Evolutionary conservation across 331 rosid species (phyloP).

Genomic region (Rosa hybrid): DNA sequence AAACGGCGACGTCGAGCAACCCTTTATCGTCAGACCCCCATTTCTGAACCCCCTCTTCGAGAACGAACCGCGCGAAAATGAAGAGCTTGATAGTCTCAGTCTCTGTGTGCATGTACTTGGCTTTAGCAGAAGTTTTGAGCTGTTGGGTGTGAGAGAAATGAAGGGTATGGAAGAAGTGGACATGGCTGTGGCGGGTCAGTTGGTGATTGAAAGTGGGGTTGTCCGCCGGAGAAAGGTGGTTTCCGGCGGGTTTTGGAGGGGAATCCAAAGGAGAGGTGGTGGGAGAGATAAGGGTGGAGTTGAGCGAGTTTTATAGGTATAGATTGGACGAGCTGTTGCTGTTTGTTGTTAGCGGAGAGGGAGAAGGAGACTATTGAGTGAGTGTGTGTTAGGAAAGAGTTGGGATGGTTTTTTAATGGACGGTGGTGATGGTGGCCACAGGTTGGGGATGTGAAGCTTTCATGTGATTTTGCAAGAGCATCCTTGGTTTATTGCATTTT

Average conservation of each 20-base stretch:
- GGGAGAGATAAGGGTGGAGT: background rate
- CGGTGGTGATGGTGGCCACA: slow-evolving; percentile 4
- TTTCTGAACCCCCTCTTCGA: slow-evolving; percentile 28
- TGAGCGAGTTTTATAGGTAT: background rate
- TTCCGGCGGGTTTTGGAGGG: slow-evolving; percentile 35
- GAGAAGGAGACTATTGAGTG: background rate
- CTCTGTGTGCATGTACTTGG: background rate
- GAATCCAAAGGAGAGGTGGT: slow-evolving; percentile 21
- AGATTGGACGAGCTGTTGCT: background rate
- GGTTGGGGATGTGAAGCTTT: background rate
- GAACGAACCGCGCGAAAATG: slow-evolving; percentile 21
- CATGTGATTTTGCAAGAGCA: slow-evolving; percentile 3
- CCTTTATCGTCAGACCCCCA: slow-evolving; percentile 36
- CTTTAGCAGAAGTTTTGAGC: slow-evolving; percentile 14
- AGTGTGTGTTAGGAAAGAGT: background rate
- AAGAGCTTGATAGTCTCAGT: background rate
- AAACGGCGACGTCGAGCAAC: slow-evolving; percentile 63
- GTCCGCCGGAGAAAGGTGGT: slow-evolving; percentile 29
- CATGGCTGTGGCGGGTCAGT: background rate
- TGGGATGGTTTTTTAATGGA: background rate
- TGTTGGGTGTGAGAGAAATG: slow-evolving; percentile 17
- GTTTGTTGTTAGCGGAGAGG: background rate
- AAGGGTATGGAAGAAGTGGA: slow-evolving; percentile 29
- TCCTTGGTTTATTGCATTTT: slow-evolving; percentile 13
- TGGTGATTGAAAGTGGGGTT: background rate